phyloP scores from a whole-genome alignment of 2,329 filamentous ascomycete species.

The Zasmidium angulare region DNA sequence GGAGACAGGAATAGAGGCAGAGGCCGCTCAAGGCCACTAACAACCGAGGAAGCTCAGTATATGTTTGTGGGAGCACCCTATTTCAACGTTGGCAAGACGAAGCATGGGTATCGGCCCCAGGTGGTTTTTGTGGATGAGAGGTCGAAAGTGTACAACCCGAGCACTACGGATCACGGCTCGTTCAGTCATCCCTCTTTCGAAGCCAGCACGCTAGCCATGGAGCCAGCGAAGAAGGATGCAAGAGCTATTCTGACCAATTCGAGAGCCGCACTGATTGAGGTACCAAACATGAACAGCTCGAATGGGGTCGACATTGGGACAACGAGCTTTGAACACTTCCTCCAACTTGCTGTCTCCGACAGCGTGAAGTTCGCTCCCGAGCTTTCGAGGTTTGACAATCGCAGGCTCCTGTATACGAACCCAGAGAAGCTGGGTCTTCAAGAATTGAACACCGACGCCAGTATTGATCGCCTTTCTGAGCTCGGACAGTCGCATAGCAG shows the following conservation, averaged over 20 bases:
- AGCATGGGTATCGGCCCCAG: conserved; percentile 16
- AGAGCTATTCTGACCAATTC: background rate
- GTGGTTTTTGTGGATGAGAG: conserved; percentile 17
- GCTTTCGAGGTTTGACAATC: conserved; percentile 28
- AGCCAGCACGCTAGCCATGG: conserved; percentile 12
- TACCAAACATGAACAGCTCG: conserved; percentile 50
- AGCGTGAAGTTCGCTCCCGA: background rate
- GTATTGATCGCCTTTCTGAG: conserved; percentile 27
- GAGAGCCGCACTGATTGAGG: conserved; percentile 34
- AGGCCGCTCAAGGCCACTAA: conserved; percentile 12
- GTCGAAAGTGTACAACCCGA: conserved; percentile 9
- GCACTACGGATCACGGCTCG: conserved; percentile 12
- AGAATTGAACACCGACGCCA: conserved; percentile 17
- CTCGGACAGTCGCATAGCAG: conserved; percentile 12
- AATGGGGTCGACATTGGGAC: conserved; percentile 49
- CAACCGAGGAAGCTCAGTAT: conserved; percentile 19
- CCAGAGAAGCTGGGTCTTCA: conserved; percentile 29
- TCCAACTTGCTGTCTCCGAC: conserved; percentile 45
- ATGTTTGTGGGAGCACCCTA: conserved; percentile 32
- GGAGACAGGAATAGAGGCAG: background rate
- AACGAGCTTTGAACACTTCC: conserved; percentile 48
- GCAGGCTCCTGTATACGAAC: conserved; percentile 19
- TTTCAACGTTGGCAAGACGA: conserved; percentile 21
- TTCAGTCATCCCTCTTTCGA: conserved; percentile 23
- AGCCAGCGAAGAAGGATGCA: conserved; percentile 3